Base-by-base conservation (phyloP, 495 filamentous ascomycete genomes). In the Poronia punctata region DNA sequence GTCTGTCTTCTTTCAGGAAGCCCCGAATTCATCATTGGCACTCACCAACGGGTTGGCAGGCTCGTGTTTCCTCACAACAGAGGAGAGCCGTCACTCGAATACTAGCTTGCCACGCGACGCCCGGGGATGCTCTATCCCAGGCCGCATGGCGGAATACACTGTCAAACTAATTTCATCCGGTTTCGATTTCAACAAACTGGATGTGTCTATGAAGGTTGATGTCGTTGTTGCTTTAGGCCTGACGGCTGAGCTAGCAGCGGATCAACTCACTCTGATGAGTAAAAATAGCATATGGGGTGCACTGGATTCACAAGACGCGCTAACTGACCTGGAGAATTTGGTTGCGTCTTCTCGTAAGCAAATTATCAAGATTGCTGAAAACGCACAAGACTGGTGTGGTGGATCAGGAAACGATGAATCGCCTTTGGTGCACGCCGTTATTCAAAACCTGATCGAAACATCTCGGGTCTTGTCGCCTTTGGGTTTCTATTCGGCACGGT, bases 41-140 rank as follows among this genome's bases (percentile, higher is more conserved):
- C 72, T 93, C 6, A 84, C 82, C 4, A 86, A 79, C 53, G 71
- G 75, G 7, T 59, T 95, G 15, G 76, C 75, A 5, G 86, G 86
- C 10, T 72, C 73, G 8, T 76, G 89, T 20, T 78, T 84, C 47
- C 59, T 96, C 4, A 68, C 83, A 0, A 56, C 74, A 7, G 32
- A 46, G 9, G 27, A 48, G 2, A 31, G 27, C 34, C 44, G 27
- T 20, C 66, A 15, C 19, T 56, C 34, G 34, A 53, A 26, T 35
- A 39, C 35, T 27, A 57, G 39, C 20, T 50, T 41, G 38, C 56
- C 45, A 49, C 63, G 80, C 27, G 88, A 96, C 61, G 62, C 65
- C 2, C 68, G 70, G 35, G 85, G 84, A 1, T 77, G 76, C 15
- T 88, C 87, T 1, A 66, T 75, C 38, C 77, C 85, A 12, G 75